Conservation (phyloP, 495 filamentous ascomycete species). For the Geopyxis carbonaria region DNA sequence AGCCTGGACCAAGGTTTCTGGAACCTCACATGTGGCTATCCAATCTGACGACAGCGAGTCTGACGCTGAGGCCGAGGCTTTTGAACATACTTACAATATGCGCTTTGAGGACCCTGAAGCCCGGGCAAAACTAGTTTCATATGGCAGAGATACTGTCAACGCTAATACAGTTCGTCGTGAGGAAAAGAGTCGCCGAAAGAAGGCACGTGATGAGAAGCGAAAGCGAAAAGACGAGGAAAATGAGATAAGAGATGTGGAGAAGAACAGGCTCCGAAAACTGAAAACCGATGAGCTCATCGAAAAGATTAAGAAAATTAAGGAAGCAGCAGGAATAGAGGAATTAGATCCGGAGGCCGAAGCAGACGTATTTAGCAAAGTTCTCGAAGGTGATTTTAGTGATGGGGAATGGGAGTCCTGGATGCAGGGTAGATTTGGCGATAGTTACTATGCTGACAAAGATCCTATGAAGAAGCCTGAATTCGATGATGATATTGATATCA, state of each 20-base stretch:
- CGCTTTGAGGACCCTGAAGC: constrained; percentile 82
- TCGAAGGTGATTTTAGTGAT: constrained; percentile 75
- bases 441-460: constrained; percentile 62
- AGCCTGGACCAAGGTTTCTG: constrained; percentile 56
- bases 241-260: constrained; percentile 57
- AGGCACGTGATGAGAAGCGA: constrained; percentile 56
- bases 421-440: constrained; percentile 65
- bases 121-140: constrained; percentile 64
- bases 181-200: constrained; percentile 56
- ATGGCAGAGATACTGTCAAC: constrained; percentile 67
- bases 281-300: constrained; percentile 77
- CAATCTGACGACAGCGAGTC: constrained; percentile 87
- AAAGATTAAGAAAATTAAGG: constrained; percentile 65
- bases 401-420: constrained; percentile 79
- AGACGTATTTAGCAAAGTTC: constrained; percentile 59
- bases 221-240: constrained; percentile 63
- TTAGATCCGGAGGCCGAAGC: constrained; percentile 51
- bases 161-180: constrained; percentile 70
- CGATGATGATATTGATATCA: constrained; percentile 95
- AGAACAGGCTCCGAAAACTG: constrained; percentile 63
- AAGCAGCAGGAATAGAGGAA: constrained; percentile 59
- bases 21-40: constrained; percentile 49
- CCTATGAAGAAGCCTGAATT: constrained; percentile 80
- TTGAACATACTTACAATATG: constrained; percentile 89
- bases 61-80: constrained; percentile 61